Conservation (phyloP, 73 alveolate species). For the Paramecium sexaurelia region DNA sequence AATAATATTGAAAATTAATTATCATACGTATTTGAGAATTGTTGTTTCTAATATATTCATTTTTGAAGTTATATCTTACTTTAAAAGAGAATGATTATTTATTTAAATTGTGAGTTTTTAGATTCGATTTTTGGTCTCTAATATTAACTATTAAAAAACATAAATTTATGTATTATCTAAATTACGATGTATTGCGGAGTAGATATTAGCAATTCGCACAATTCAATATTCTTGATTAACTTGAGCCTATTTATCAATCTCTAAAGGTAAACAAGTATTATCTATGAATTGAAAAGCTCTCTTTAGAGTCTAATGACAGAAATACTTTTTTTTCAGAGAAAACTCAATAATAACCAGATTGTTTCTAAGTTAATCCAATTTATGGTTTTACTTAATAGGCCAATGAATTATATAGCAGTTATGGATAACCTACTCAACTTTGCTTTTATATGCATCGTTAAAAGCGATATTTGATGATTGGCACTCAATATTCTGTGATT, state of each 20-base stretch:
- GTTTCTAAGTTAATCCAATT: background rate
- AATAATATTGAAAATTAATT: too few relatives aligned
- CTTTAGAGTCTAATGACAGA: background rate
- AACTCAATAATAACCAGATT: constrained; percentile 26
- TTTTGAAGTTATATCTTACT: background rate
- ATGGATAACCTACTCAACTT: constrained; percentile 29
- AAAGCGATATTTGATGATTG: background rate
- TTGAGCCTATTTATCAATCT: background rate
- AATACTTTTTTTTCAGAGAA: background rate
- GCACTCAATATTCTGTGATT: background rate
- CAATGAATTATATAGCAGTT: background rate
- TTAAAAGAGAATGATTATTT: background rate
- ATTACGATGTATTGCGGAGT: constrained; percentile 1
- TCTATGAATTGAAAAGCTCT: background rate
- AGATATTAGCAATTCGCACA: constrained; percentile 8
- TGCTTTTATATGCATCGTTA: background rate
- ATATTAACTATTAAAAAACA: too few relatives aligned
- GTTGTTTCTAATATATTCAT: background rate
- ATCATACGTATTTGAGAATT: too few relatives aligned
- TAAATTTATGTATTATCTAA: constrained; percentile 30
- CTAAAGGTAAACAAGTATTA: background rate
- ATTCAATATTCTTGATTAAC: constrained; percentile 1
- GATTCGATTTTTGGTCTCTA: too few relatives aligned
- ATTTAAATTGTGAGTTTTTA: background rate
- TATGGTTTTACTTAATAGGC: background rate